Base-by-base conservation (phyloP, 805 yeast species). In the Wickerhamomyces hampshirensis region DNA sequence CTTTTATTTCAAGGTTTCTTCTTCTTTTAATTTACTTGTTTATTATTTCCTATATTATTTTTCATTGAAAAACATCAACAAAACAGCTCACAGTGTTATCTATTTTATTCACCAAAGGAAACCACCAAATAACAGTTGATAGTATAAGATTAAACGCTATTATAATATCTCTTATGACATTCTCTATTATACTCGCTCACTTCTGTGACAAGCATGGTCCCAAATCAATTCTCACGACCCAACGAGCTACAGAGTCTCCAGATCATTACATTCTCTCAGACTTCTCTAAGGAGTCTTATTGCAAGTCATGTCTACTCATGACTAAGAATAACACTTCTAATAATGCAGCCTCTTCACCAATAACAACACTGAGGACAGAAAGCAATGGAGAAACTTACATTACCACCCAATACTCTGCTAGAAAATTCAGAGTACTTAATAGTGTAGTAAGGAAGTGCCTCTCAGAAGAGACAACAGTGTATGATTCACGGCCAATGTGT, bases 161-260 rank as follows among this genome's bases (percentile, higher is more conserved):
- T n/a, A n/a, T n/a, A n/a, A 18, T 26, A n/a, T 19, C 26, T 31
- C 18, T 23, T 19, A 41, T 41, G 42, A 4, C 38, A 29, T 73
- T 62, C 51, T 70, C 71, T 9, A 58, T 77, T 8, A 66, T 83
- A 15, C 54, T 83, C 32, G 80, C 86, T 0, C 91, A 83, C 53
- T 83, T 83, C 56, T 83, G 91, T 56, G 91, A 83, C 57, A 69
- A 76, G 16, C 89, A 83, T 52, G 91, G 91, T 0, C 89, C 91
- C 0, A 65, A 78, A 10, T 71, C 77, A 28, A 63, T 83, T 2
- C 58, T 79, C 52, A 80, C 84, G 44, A 79, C 88, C 0, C 85
- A 79, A 46, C 46, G 55, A 18, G 50, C 57, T 3, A 36, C 54
- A 2, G 42, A 44, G n/a, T 34, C 50, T 6, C 44, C 60, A 28